phyloP scores from a whole-genome alignment of 2,329 filamentous ascomycete species.

The Thelonectria discophora region DNA sequence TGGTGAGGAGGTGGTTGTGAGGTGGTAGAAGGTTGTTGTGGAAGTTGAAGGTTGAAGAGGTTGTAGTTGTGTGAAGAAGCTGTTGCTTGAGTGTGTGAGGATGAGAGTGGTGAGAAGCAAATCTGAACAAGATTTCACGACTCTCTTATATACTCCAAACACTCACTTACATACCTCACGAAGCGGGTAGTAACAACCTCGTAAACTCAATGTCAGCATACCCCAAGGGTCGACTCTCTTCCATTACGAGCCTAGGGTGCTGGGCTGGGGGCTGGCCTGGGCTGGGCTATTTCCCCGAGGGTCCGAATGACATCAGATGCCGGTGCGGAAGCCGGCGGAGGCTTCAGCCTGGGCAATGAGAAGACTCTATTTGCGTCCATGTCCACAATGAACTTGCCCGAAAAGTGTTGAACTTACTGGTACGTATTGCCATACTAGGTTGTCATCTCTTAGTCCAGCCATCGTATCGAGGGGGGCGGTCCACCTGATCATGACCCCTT shows the following conservation, averaged over 20 bases:
- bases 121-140: constrained; percentile 21
- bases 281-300: constrained; percentile 20
- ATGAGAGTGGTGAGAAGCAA: not conserved
- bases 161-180: not conserved
- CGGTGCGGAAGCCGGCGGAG: constrained; percentile 8
- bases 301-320: constrained; percentile 26
- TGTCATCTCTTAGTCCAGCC: constrained; percentile 1
- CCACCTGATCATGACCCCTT: constrained; percentile 6
- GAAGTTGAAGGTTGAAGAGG: not conserved
- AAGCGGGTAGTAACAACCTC: constrained; percentile 4
- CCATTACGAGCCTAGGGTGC: constrained; percentile 33
- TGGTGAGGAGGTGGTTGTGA: too few relatives aligned
- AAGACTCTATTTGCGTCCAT: constrained; percentile 13
- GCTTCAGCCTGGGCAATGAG: not conserved
- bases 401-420: too few relatives aligned
- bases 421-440: too few relatives aligned
- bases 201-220: constrained; percentile 29
- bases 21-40: too few relatives aligned
- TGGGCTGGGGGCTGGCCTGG: constrained; percentile 20
- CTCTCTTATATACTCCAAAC: constrained; percentile 36
- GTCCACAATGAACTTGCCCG: too few relatives aligned
- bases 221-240: constrained; percentile 17
- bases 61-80: constrained; percentile 3
- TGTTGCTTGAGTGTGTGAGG: constrained; percentile 17
- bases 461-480: not conserved